Evolutionary conservation across 352 stramenopile genomes (phyloP), one percentile per base, ranked within the genome.

Genomic region (Pythium angustatum): DNA sequence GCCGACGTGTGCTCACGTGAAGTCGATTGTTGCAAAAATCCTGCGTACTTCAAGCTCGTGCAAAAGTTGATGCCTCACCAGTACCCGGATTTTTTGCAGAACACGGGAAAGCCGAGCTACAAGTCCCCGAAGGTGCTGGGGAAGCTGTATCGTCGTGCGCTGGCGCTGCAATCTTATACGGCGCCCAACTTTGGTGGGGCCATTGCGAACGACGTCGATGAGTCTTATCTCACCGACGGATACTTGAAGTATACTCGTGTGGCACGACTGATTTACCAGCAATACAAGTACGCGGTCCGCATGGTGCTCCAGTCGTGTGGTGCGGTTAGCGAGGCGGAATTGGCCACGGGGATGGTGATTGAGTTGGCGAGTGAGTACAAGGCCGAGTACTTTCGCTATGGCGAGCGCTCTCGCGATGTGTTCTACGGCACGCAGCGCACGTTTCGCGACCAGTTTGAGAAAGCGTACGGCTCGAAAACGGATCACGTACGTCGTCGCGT

Each of bases 71-170:
- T 78, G 14, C 78, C 82, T 8, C 78, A 75, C 21, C 72, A 71
- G 28, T 95, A 93, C 47, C 84, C 87, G 2, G 87, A 94, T 36
- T 95, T 94, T 51, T 89, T 95, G 85, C 67, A 84, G 31, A 94
- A 90, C 41, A 72, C 65, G 8, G 77, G 88, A 12, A 90, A 90
- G 22, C 64, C 69, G 0, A 78, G 64, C 19, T 93, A 94, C 50
- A 71, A 69, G 55, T 95, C 87, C 5, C 76, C 67, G 27, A 92
- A 92, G 41, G 71, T 91, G 36, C 64, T 94, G 9, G 87, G 87
- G 3, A 78, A 87, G 27, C 82, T 95, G 73, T 93, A 84, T 63
- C 87, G 85, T 0, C 77, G 81, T 21, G 85, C 77, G 43, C 78
- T 81, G 31, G 72, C 79, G 19, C 73, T 90, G 19, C 64, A 87